A percentile compares a stretch with the other conserved stretches of the same genome.
Conservation (phyloP, 2,329 filamentous ascomycete species). For the Fusarium citri region DNA sequence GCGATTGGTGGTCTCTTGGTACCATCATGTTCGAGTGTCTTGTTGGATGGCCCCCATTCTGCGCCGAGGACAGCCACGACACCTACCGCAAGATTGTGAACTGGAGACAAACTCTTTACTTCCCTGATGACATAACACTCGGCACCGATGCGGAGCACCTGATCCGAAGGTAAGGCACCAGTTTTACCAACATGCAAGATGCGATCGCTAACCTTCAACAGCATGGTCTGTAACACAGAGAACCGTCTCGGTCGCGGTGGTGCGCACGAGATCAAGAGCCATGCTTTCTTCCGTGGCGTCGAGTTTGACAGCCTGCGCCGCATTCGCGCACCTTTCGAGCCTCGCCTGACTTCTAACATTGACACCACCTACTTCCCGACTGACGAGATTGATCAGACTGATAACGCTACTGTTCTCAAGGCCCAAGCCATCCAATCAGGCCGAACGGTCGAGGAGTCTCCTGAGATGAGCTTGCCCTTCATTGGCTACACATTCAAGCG, state of each 20-base stretch:
- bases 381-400: constrained; percentile 97
- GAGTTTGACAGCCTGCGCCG: constrained; percentile 92
- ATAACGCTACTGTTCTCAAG: constrained; percentile 88
- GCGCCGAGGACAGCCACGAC: constrained; percentile 95
- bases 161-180: constrained; percentile 80
- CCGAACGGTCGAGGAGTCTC: constrained; percentile 77
- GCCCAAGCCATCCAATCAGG: constrained; percentile 82
- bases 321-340: constrained; percentile 96
- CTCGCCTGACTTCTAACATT: constrained; percentile 89
- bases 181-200: neutral
- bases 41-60: constrained; percentile 98
- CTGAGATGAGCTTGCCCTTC: constrained; percentile 93
- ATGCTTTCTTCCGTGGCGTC: constrained; percentile 96
- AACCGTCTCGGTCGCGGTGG: constrained; percentile 89
- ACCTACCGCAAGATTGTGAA: constrained; percentile 99
- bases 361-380: constrained; percentile 99
- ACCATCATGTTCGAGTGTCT: constrained; percentile 99
- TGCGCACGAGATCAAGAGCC: constrained; percentile 90
- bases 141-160: constrained; percentile 90
- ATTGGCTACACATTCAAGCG: constrained; percentile 83
- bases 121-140: constrained; percentile 93
- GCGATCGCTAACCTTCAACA: constrained; percentile 52
- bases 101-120: constrained; percentile 95
- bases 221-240: constrained; percentile 93
- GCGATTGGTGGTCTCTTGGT: constrained; percentile 98